Percentiles rank a stretch among this genome's conserved stretches.
These are phyloP conservation scores for Psilocybe azurescens DNA, from an alignment of 768 basidiomycete species.

Conservation along the genomic window DNA sequence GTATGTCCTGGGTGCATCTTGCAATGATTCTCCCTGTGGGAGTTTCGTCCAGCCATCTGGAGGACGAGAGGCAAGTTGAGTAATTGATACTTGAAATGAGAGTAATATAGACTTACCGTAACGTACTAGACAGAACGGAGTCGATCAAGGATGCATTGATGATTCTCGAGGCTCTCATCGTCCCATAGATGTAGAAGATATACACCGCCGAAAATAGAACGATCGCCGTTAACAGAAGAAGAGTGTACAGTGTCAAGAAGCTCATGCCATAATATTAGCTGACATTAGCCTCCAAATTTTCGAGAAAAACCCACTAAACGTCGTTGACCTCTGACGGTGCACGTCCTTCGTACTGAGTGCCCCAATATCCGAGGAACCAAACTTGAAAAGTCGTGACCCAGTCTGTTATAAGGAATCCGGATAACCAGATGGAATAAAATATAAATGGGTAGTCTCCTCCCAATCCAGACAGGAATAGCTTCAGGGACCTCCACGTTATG, in stretches of 20 bases:
- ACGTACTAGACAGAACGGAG: conserved; percentile 20
- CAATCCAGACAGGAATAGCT: conserved; percentile 39
- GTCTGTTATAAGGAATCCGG: conserved; percentile 26
- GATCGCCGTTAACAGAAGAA: background rate
- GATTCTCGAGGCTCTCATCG: conserved; percentile 14
- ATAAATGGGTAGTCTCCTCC: conserved; percentile 36
- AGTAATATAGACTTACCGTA: conserved; percentile 10
- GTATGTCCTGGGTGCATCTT: conserved; percentile 31
- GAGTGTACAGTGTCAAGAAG: conserved; percentile 4
- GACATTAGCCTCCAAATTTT: background rate
- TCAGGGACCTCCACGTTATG: conserved; percentile 31
- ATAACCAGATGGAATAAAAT: conserved; percentile 32
- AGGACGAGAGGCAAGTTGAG: too few species aligned
- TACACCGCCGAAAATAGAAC: background rate
- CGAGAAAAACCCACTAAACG: conserved; percentile 35
- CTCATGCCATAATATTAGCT: conserved; percentile 25
- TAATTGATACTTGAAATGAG: too few species aligned
- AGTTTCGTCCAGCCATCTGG: conserved; percentile 37
- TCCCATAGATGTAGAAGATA: conserved; percentile 8
- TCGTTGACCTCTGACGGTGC: conserved; percentile 37
- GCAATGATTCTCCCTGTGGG: conserved; percentile 21
- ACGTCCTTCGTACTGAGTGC: conserved; percentile 42
- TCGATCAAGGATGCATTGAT: conserved; percentile 15
- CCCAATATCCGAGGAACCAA: conserved; percentile 52
- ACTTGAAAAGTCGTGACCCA: conserved; percentile 35